These are phyloP conservation scores for Phytophthora ohioensis DNA, from an alignment of 352 stramenopile genomes.

Conservation along the genomic window DNA sequence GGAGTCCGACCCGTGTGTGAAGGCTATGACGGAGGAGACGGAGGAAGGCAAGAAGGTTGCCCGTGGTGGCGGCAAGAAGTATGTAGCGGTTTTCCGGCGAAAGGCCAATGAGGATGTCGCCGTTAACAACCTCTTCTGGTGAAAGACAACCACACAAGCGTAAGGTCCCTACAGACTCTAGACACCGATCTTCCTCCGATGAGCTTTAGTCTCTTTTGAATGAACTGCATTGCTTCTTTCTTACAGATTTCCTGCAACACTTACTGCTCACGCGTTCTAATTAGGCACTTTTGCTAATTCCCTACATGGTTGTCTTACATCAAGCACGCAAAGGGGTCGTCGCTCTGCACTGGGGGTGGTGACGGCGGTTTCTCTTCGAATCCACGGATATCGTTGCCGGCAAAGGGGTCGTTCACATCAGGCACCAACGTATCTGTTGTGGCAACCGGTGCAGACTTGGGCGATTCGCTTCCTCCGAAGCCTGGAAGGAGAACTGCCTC, in stretches of 20 bases:
- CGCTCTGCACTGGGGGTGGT: conserved; percentile 45
- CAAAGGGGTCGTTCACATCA: conserved; percentile 62
- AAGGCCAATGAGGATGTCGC: conserved; percentile 67
- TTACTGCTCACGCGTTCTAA: conserved; percentile 27
- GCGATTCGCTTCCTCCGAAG: conserved; percentile 20
- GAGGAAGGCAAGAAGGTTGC: conserved; percentile 99
- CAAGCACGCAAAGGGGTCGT: conserved; percentile 75
- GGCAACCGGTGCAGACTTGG: conserved; percentile 11
- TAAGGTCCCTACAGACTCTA: conserved; percentile 9
- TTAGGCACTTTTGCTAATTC: conserved; percentile 14
- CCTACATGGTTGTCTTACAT: conserved; percentile 40
- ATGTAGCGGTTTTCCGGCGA: conserved; percentile 83
- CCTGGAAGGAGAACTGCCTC: conserved; percentile 30
- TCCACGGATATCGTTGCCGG: conserved; percentile 69
- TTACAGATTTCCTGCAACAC: conserved; percentile 25
- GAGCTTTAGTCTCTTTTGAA: conserved; percentile 28
- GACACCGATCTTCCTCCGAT: neutral
- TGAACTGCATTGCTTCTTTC: conserved; percentile 40
- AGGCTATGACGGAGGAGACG: conserved; percentile 96
- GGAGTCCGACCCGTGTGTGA: conserved; percentile 92
- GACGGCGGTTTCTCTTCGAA: conserved; percentile 51
- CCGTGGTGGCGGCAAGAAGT: conserved; percentile 91
- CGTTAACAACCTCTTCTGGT: conserved; percentile 79
- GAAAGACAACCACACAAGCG: conserved; percentile 16
- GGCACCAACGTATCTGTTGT: conserved; percentile 31